These are phyloP conservation scores for Fusarium hostae DNA, from an alignment of 2,329 filamentous ascomycete species.

Conservation along the genomic window DNA sequence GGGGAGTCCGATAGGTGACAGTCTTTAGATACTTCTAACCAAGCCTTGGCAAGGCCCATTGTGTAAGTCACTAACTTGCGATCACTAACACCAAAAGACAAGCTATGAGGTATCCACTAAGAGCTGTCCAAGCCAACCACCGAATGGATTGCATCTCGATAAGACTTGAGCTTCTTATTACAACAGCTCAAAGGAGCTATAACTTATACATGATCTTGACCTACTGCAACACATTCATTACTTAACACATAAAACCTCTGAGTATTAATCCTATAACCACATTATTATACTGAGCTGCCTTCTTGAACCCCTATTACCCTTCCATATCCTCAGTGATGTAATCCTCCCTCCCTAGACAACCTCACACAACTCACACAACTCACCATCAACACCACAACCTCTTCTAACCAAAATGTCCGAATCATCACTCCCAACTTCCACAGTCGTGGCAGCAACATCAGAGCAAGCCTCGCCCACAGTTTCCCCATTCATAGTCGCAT, in stretches of 20 bases:
- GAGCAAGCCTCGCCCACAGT: slow-evolving; percentile 25
- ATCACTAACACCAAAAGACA: slow-evolving; percentile 4
- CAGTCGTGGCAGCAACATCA: slow-evolving; percentile 17
- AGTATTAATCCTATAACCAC: background rate
- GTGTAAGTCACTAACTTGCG: background rate
- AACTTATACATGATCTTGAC: background rate
- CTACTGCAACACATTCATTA: background rate
- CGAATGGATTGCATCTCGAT: slow-evolving; percentile 18
- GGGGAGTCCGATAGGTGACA: slow-evolving; percentile 19
- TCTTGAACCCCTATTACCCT: background rate
- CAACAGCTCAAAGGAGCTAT: slow-evolving; percentile 27
- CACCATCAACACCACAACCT: slow-evolving; percentile 1
- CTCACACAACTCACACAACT: slow-evolving; percentile 9
- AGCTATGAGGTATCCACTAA: slow-evolving; percentile 24
- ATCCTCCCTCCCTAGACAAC: slow-evolving; percentile 17
- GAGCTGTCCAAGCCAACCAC: slow-evolving; percentile 15
- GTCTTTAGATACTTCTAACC: background rate
- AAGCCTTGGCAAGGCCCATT: rapidly evolving
- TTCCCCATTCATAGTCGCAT: slow-evolving; percentile 34
- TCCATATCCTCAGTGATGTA: slow-evolving; percentile 27
- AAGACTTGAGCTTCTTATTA: slow-evolving; percentile 12
- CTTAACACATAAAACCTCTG: background rate
- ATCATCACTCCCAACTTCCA: slow-evolving; percentile 19
- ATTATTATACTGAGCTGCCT: background rate
- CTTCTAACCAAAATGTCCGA: slow-evolving; percentile 28